Evolutionary conservation across 805 yeast genomes (phyloP), one percentile per base, ranked within the genome.

Genomic region (Priceomyces carsonii): DNA sequence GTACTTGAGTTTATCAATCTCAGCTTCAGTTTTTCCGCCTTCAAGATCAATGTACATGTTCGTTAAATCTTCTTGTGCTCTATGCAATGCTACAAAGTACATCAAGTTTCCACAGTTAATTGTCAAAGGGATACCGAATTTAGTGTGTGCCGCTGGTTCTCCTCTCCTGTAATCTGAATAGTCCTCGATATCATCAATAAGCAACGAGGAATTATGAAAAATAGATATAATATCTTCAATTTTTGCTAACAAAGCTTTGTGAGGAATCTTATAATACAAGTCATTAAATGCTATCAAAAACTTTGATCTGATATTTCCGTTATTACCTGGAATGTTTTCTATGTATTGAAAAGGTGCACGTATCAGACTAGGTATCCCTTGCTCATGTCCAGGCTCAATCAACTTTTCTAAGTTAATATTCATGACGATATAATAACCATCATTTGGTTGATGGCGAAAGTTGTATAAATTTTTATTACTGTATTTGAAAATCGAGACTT

Each of bases 141-240:
- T 70, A 32, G 75, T 59, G 56, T 90, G 96, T 0, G 96, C 85
- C 4, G 86, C 80, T 1, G 89, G 88, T 22, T 66, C 58, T 1
- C 96, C 96, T 26, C 98, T 59, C 45, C 98, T 68, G 29, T 79
- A 62, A 14, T 59, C 61, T 0, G 95, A 83, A 26, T 61, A 67
- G 55, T 90, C 98, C 53, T 90, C 98, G 18, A 90, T 84, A 51
- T 90, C 98, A 57, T 90, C 98, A 25, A 90, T 77, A 8, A 63
- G 50, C 18, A 64, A 51, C 3, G 65, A 59, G 8, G 64, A 53
- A 20, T 61, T 61, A 37, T 65, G 71, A 35, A 65, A 59, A 3
- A 57, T 57, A 6, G 60, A 53, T 14, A 64, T 56, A 4, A 63
- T 48, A 17, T 50, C 57, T 21, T 55, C 58, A 18, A 65, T 58